phyloP scores from a whole-genome alignment of 2,329 filamentous ascomycete genomes.

The Aureobasidium sp. region DNA sequence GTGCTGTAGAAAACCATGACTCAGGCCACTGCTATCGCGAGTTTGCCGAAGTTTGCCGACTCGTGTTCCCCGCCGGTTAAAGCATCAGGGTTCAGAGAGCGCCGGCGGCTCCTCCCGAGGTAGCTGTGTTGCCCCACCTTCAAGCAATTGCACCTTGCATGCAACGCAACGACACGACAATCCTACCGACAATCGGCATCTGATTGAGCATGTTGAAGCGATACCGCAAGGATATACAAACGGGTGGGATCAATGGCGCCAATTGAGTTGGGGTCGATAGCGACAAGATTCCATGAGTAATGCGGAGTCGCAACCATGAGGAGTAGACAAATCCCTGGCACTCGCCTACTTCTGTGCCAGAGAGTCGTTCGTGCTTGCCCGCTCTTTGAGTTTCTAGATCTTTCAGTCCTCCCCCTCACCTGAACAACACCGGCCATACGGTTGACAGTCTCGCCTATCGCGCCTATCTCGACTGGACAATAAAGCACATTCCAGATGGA shows the following conservation, averaged over 20 bases:
- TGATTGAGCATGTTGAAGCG: background rate
- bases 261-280: constrained; percentile 4
- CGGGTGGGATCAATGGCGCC: background rate
- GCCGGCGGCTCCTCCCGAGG: background rate
- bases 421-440: background rate
- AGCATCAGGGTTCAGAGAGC: background rate
- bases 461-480: background rate
- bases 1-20: background rate
- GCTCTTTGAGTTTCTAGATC: background rate
- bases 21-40: background rate
- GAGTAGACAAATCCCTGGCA: background rate
- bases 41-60: constrained; percentile 9
- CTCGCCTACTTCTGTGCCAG: background rate
- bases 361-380: background rate
- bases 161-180: constrained; percentile 2
- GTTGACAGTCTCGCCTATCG: constrained; percentile 4
- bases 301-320: constrained; percentile 1
- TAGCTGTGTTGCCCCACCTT: background rate
- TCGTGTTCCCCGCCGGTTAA: constrained; percentile 1
- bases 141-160: background rate
- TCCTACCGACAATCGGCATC: constrained; percentile 12
- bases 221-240: background rate
- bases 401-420: background rate
- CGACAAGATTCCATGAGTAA: constrained; percentile 4
- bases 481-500: constrained; percentile 1